Base-by-base conservation (phyloP, 495 filamentous ascomycete species). In the Pseudomonodictys pantanalensis region DNA sequence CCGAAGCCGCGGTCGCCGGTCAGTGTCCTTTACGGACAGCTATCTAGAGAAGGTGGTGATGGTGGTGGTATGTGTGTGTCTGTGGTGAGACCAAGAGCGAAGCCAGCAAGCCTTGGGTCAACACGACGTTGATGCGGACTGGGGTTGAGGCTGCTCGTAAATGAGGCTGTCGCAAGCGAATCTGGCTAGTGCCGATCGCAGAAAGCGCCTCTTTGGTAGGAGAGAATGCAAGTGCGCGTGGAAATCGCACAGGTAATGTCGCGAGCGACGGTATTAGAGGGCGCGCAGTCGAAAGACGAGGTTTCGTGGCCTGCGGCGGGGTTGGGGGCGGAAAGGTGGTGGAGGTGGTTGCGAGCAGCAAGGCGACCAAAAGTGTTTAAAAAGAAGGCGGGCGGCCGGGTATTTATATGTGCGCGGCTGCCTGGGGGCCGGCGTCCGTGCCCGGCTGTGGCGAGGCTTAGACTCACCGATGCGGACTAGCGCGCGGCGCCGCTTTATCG, bases 71-170 rank as follows among this genome's bases (percentile, higher is more conserved):
- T 43, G 33, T 20, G 56, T n/a, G n/a, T n/a, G n/a, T n/a, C n/a
- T n/a, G 30, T 56, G 56, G 7, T 23, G 33, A 42, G 38, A 45
- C 50, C 60, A 65, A 68, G 47, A 39, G 41, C 57, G 60, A 58
- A 56, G 46, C 61, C 65, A 56, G 61, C 57, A 60, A 58, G 57
- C 61, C 65, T 57, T 67, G 59, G 64, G 59, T 51, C 45, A 54
- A 23, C 20, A 28, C 41, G 23, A 22, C 10, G 56, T 1, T 15
- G 49, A 45, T 43, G 59, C 55, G 58, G n/a, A 44, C 49, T 24
- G 58, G 30, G 32, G 33, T 26, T 25, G 56, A n/a, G 38, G 44
- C 56, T 50, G 56, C 20, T 57, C 20, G 38, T 46, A n/a, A n/a
- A n/a, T n/a, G 32, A 30, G 44, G 41, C 29, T 9, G 53, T 38